These are phyloP conservation scores for Mycocentrospora acerina DNA, from an alignment of 2,329 filamentous ascomycete genomes.

Conservation along the genomic window DNA sequence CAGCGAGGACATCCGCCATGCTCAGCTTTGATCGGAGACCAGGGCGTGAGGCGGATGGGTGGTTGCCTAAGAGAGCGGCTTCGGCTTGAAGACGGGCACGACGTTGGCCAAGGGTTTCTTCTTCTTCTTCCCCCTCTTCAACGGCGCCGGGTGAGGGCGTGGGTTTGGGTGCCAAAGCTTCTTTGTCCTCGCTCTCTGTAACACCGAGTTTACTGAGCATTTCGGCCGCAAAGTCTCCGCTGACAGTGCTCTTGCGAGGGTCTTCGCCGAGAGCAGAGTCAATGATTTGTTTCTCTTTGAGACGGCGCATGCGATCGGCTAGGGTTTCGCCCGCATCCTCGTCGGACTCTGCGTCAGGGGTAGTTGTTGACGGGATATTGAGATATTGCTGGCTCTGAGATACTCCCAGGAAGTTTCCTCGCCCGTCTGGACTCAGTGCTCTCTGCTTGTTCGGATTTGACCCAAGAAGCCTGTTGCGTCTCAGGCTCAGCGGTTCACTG, in stretches of 20 bases:
- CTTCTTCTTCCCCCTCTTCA: conserved; percentile 52
- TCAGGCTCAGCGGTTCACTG: conserved; percentile 80
- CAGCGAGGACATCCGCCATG: conserved; percentile 63
- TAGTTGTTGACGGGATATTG: conserved; percentile 27
- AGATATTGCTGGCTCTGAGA: conserved; percentile 30
- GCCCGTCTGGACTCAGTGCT: conserved; percentile 24
- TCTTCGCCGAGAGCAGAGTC: conserved; percentile 45
- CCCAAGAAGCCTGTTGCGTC: conserved; percentile 73
- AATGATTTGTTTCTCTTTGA: conserved; percentile 61
- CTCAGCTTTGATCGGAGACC: conserved; percentile 51
- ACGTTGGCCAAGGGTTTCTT: conserved; percentile 78
- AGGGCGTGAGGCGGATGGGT: conserved; percentile 28
- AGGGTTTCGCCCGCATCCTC: conserved; percentile 63
- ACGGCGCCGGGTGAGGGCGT: conserved; percentile 15
- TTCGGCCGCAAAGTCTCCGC: conserved; percentile 67
- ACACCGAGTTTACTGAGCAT: conserved; percentile 56
- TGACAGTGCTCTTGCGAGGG: conserved; percentile 55
- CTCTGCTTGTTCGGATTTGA: conserved; percentile 47
- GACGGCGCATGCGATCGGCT: conserved; percentile 63
- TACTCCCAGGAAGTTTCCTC: conserved; percentile 15
- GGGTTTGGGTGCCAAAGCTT: conserved; percentile 23
- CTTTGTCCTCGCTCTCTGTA: conserved; percentile 16
- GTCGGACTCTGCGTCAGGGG: conserved; percentile 31
- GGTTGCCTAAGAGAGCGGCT: conserved; percentile 54
- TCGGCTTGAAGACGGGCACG: conserved; percentile 72